These are phyloP conservation scores for Calcarisporium arbuscula DNA, from an alignment of 2,329 filamentous ascomycete genomes.

Conservation along the genomic window DNA sequence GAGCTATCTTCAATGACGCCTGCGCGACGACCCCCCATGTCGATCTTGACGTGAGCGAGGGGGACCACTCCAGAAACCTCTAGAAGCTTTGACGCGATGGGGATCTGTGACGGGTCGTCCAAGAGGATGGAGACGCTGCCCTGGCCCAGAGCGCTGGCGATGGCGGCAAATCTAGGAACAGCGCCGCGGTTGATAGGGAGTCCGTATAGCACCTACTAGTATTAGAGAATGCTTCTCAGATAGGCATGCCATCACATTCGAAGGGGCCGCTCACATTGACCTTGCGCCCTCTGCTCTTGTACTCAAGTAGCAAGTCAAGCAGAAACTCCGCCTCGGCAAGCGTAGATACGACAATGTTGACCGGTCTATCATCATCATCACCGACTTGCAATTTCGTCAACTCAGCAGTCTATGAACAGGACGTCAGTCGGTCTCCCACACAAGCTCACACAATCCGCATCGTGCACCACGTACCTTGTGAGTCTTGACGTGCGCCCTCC, in stretches of 20 bases:
- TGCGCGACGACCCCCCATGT: constrained; percentile 66
- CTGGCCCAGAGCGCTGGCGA: constrained; percentile 51
- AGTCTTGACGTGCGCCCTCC: constrained; percentile 75
- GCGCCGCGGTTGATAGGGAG: constrained; percentile 60
- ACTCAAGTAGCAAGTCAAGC: constrained; percentile 52
- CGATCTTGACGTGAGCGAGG: constrained; percentile 64
- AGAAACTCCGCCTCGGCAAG: constrained; percentile 67
- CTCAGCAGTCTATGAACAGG: constrained; percentile 50
- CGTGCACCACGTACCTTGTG: constrained; percentile 57
- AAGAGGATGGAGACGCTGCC: constrained; percentile 58
- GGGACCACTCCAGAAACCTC: constrained; percentile 39
- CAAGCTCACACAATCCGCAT: background rate
- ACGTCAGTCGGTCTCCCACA: background rate
- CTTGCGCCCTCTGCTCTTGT: constrained; percentile 43
- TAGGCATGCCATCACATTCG: too few relatives aligned
- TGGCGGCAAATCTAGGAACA: constrained; percentile 49
- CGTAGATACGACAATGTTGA: constrained; percentile 67
- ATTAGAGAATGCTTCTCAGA: too few relatives aligned
- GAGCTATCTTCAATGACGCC: constrained; percentile 48
- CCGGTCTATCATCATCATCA: constrained; percentile 33
- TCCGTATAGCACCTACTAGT: constrained; percentile 57
- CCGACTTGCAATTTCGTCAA: constrained; percentile 66
- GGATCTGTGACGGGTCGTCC: constrained; percentile 60
- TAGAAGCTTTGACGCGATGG: constrained; percentile 35
- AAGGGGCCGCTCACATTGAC: constrained; percentile 59